phyloP scores from a whole-genome alignment of 306 rosid species.

The Boehmeria nivea region DNA sequence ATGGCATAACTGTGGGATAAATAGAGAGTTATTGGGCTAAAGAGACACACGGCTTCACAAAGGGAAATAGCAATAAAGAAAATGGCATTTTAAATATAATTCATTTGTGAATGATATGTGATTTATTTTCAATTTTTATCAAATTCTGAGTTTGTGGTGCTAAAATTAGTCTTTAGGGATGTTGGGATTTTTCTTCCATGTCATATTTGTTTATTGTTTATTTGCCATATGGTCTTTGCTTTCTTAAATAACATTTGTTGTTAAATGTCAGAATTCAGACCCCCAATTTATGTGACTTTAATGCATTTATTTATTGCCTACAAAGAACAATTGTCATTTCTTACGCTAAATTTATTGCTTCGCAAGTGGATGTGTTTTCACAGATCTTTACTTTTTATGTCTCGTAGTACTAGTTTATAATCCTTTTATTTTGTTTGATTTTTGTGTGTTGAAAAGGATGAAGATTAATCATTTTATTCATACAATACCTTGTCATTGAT shows the following conservation, averaged over 20 bases:
- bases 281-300: neutral
- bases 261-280: conserved; percentile 2
- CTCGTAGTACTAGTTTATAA: too few relatives aligned
- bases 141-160: conserved; percentile 47
- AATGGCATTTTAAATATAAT: conserved; percentile 10
- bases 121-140: conserved; percentile 38
- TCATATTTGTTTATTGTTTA: conserved; percentile 28
- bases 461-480: too few relatives aligned
- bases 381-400: too few relatives aligned
- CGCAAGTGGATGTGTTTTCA: too few relatives aligned
- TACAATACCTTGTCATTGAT: too few relatives aligned
- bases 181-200: conserved; percentile 3
- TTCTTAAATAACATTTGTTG: neutral
- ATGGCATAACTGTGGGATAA: conserved; percentile 36
- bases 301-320: too few relatives aligned
- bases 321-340: too few relatives aligned
- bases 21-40: conserved; percentile 17
- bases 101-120: conserved; percentile 32
- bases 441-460: too few relatives aligned
- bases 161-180: conserved; percentile 17
- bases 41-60: conserved; percentile 28
- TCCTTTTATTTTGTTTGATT: too few relatives aligned
- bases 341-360: too few relatives aligned
- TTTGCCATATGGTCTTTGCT: conserved; percentile 15
- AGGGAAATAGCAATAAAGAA: conserved; percentile 25